Base-by-base conservation (phyloP, 2,329 filamentous ascomycete genomes). In the Hymenotorrendiella dingleyae region DNA sequence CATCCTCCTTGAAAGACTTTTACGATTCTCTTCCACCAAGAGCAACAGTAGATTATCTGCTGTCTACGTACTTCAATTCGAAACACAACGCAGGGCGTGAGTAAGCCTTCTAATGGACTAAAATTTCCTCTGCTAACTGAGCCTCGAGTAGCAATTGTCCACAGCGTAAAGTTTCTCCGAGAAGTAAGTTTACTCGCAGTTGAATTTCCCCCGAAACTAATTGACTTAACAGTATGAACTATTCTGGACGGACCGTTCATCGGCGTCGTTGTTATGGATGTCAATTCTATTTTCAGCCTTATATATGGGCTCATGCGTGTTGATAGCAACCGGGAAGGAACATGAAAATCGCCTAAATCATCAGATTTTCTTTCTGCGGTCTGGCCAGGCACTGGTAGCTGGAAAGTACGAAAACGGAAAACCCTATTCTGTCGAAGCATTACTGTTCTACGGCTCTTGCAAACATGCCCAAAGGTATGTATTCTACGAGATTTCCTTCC, bases 61-160 rank as follows among this genome's bases (percentile, higher is more conserved):
- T 76, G 48, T 69, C 68, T 50, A 62, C 69, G 28, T 78, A 74
- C 52, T 78, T 77, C 52, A 64, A 63, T 40, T 71, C 71, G 0
- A 67, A 69, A 47, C 71, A 67, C 37, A 43, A 46, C 21, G 39
- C 36, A 43, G 39, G 19, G 26, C 43, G 45, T 47, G 70, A 71
- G 17, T 40, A 11, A 22, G 29, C 16, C 11, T n/a, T n/a, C n/a
- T n/a, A n/a, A 17, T 35, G n/a, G 8, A 23, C 3, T 22, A 10
- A 11, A 9, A 4, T 26, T 32, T 32, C 3, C 20, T 9, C 3
- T 7, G 28, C 14, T 24, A 9, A 26, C 20, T 42, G 16, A 49
- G n/a, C n/a, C 7, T 43, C 73, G 70, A 72, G 42, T 63, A 72
- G 11, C 55, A 16, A 42, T 76, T 20, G 21, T 47, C 21, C 74